Evolutionary conservation across 2,329 filamentous ascomycete genomes (phyloP).

Genomic region (Chalaropsis thielavioides): DNA sequence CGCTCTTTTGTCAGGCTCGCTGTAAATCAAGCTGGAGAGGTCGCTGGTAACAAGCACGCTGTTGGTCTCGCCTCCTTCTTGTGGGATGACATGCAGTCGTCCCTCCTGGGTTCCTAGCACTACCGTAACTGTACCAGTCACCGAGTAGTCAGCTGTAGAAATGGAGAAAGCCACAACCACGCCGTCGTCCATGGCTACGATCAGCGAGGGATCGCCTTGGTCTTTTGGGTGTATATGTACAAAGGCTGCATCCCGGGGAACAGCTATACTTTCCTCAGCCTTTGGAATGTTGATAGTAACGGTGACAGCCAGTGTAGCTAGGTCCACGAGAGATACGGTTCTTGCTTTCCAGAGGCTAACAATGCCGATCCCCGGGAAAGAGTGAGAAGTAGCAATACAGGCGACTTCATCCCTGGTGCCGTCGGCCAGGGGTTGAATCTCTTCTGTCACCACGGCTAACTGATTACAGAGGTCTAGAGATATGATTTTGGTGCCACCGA

Average conservation of each 20-base stretch:
- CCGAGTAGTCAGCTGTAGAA: slow-evolving; percentile 41
- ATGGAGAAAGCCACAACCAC: slow-evolving; percentile 75
- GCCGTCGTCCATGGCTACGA: slow-evolving; percentile 85
- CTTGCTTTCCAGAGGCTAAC: slow-evolving; percentile 82
- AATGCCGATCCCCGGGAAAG: slow-evolving; percentile 52
- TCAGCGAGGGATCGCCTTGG: slow-evolving; percentile 52
- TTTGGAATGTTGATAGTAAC: slow-evolving; percentile 47
- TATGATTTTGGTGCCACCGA: slow-evolving; percentile 58
- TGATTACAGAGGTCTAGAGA: slow-evolving; percentile 49
- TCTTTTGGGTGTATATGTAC: slow-evolving; percentile 57
- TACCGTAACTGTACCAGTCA: slow-evolving; percentile 62
- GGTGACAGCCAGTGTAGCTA: slow-evolving; percentile 50
- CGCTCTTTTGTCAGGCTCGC: slow-evolving; percentile 53
- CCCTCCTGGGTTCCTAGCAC: slow-evolving; percentile 48
- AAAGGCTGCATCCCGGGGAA: slow-evolving; percentile 69
- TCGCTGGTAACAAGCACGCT: slow-evolving; percentile 91
- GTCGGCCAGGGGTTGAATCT: slow-evolving; percentile 33
- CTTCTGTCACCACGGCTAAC: slow-evolving; percentile 42
- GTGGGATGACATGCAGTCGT: slow-evolving; percentile 62
- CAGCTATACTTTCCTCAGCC: slow-evolving; percentile 53
- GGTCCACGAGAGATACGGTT: slow-evolving; percentile 56
- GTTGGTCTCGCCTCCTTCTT: slow-evolving; percentile 38
- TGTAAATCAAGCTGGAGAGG: slow-evolving; percentile 86
- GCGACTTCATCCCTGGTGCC: slow-evolving; percentile 56
- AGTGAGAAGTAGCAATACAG: slow-evolving; percentile 60